Evolutionary conservation across 73 alveolate species (phyloP).

Genomic region (Stentor roeselii): DNA sequence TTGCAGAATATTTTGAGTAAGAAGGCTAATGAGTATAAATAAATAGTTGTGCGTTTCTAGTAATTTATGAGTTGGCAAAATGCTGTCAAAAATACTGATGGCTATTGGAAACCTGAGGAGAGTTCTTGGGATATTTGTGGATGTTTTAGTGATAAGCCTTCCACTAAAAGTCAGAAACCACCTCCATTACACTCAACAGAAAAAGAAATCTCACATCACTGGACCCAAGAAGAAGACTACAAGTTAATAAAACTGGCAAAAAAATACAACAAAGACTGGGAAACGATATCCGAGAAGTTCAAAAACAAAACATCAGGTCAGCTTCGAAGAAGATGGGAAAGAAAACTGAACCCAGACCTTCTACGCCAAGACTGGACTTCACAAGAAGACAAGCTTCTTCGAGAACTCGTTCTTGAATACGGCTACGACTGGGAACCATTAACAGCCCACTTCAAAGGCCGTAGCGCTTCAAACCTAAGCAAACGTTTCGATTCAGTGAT

Average conservation of each 20-base stretch:
- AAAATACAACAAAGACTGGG: background rate
- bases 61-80: background rate
- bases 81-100: background rate
- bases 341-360: slow-evolving; percentile 74
- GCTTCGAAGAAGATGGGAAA: slow-evolving; percentile 78
- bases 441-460: background rate
- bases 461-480: background rate
- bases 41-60: background rate
- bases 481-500: background rate
- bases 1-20: slow-evolving; percentile 64
- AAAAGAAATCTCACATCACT: background rate
- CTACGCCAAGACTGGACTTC: slow-evolving; percentile 78
- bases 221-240: background rate
- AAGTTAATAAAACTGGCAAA: background rate
- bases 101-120: background rate
- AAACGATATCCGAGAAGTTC: background rate
- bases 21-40: slow-evolving; percentile 54
- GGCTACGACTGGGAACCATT: slow-evolving; percentile 34
- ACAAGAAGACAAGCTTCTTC: slow-evolving; percentile 63
- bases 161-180: background rate
- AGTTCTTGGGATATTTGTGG: background rate
- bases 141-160: background rate
- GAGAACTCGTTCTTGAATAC: slow-evolving; percentile 57
- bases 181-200: background rate
- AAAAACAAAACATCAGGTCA: slow-evolving; percentile 49